These are phyloP conservation scores for Stachybotrys chartarum DNA, from an alignment of 2,329 filamentous ascomycete genomes.

Conservation along the genomic window DNA sequence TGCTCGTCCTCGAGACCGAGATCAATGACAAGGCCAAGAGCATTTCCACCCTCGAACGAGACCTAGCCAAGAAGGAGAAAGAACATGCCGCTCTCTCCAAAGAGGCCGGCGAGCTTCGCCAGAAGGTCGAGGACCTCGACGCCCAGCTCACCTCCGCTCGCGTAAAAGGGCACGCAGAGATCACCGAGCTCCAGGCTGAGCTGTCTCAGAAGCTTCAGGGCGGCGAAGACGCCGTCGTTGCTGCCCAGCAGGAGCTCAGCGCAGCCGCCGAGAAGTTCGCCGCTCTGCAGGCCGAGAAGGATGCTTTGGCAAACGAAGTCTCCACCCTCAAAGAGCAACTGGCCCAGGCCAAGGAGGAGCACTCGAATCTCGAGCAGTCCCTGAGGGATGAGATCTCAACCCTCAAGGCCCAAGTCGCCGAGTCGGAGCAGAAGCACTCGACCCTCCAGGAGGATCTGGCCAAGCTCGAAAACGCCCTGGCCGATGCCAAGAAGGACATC, in stretches of 20 bases:
- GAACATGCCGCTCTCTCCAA: slow-evolving; percentile 23
- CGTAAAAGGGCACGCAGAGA: slow-evolving; percentile 23
- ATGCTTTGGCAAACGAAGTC: slow-evolving; percentile 24
- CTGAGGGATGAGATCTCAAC: slow-evolving; percentile 20
- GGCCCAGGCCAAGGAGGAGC: slow-evolving; percentile 25
- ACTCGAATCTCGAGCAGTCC: slow-evolving; percentile 22
- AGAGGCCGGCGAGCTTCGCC: slow-evolving; percentile 28
- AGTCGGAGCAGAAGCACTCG: slow-evolving; percentile 23
- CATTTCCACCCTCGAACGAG: slow-evolving; percentile 22
- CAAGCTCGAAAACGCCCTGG: slow-evolving; percentile 23
- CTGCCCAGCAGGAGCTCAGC: slow-evolving; percentile 10
- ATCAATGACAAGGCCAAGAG: slow-evolving; percentile 30
- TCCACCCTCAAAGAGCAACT: slow-evolving; percentile 23
- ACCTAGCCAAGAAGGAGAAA: slow-evolving; percentile 30
- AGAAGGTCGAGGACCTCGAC: slow-evolving; percentile 29
- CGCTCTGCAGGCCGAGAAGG: slow-evolving; percentile 18
- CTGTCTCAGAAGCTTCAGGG: slow-evolving; percentile 16
- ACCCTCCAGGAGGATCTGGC: slow-evolving; percentile 19
- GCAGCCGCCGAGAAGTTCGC: slow-evolving; percentile 17
- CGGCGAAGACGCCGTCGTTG: slow-evolving; percentile 6
- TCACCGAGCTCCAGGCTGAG: slow-evolving; percentile 26
- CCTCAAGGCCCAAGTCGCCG: slow-evolving; percentile 26
- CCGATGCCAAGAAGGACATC: slow-evolving; percentile 16
- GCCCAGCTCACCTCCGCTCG: slow-evolving; percentile 19
- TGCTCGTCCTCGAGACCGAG: slow-evolving; percentile 25